Base-by-base conservation (phyloP, 768 basidiomycete species). In the Trametes villosa region DNA sequence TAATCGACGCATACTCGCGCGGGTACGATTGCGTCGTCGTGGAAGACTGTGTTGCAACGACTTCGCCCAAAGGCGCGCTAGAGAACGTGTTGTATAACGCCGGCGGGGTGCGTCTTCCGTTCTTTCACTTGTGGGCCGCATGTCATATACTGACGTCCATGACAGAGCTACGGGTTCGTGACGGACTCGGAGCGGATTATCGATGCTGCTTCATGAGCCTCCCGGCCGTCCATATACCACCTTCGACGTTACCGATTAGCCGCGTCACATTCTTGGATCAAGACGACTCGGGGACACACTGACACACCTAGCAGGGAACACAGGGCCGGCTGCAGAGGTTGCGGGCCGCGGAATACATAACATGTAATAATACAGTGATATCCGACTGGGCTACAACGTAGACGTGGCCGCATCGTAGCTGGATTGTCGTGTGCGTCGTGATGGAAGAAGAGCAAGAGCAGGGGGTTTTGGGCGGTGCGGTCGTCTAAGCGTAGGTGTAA, bases 21-120 rank as follows among this genome's bases (percentile, higher is more conserved):
- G 87, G 87, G 13, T 88, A 88, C 66, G 86, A 88, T 65, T 83
- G 82, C 64, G 75, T 89, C 55, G 69, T 86, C 9, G 75, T 88
- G 9, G 69, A 78, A 53, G 87, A 88, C 64, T 78, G 77, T 51
- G 83, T 80, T 18, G 87, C 84, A n/a, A 88, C 88, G 6, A 83
- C 84, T 3, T 85, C 84, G 9, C 85, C 86, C 1, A 68, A 74
- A 7, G 84, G 84, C 30, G 86, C 79, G 5, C 74, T 82, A 49
- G 81, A 83, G 60, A 88, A 81, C 60, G 77, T 88, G 7, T 70
- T 84, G n/a, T 76, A 85, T 63, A 88, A 88, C 65, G 72, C 79
- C 33, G 76, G 72, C 11, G 82, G 82, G 63, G 85, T 86, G 64
- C 71, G 84, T 73, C 30, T 38, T 48, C 9, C 41, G 29, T 42